These are phyloP conservation scores for Scheffersomyces insectosa DNA, from an alignment of 1,139 yeast species.

Conservation along the genomic window DNA sequence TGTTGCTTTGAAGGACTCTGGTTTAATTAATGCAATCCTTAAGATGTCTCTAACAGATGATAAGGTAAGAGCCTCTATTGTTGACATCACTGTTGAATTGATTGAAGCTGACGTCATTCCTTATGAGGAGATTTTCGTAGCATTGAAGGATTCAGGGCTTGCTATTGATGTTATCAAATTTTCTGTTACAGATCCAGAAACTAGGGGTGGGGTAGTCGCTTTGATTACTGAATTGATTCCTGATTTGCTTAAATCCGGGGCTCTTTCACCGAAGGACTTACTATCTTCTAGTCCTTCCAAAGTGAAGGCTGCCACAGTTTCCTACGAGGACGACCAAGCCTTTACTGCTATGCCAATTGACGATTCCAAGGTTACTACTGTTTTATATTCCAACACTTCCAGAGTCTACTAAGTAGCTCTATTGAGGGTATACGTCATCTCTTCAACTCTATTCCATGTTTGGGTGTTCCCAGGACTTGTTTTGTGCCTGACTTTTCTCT, in stretches of 20 bases:
- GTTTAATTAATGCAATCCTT: conserved; percentile 28
- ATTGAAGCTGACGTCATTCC: conserved; percentile 34
- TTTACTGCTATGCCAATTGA: no score
- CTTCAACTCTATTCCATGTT: no score
- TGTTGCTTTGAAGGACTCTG: conserved; percentile 30
- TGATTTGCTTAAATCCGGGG: conserved; percentile 18
- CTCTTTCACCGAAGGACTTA: conserved; percentile 2
- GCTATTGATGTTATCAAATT: conserved; percentile 29
- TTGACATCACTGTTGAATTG: conserved; percentile 26
- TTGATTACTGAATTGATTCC: conserved; percentile 30
- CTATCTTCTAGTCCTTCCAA: background rate
- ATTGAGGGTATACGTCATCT: no score
- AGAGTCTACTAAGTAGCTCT: no score
- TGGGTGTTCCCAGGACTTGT: no score
- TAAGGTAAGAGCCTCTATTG: conserved; percentile 25
- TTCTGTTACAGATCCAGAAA: conserved; percentile 29
- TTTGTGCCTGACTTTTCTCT: no score
- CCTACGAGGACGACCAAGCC: no score
- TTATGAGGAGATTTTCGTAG: conserved; percentile 32
- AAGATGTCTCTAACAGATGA: conserved; percentile 32
- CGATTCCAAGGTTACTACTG: no score
- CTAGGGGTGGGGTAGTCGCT: conserved; percentile 30
- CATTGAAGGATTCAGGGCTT: conserved; percentile 33
- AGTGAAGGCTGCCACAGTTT: no score
- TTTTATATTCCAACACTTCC: no score